Evolutionary conservation across 2,329 filamentous ascomycete species (phyloP), one percentile per base, ranked within the genome.

Genomic region (Rutstroemia sp.): DNA sequence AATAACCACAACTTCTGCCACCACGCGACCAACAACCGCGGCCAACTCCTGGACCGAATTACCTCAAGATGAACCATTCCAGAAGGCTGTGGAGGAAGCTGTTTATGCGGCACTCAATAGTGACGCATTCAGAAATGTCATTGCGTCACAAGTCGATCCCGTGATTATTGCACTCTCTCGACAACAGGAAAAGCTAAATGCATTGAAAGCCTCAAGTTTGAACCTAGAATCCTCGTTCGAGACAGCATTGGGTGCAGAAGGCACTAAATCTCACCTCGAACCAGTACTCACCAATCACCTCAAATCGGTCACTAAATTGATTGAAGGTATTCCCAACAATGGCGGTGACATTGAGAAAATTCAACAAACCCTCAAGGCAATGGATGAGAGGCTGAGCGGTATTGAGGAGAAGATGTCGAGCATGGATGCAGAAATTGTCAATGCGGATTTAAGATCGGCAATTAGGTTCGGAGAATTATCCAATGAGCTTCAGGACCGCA

Each of bases 401-500:
- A 23, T 63, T 1, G 60, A 60, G 12, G 56, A 58, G 18, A 59
- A 57, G 14, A 46, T 61, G 14, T 55, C 60, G 14, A 52, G 53
- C 46, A 52, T 63, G 10, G 58, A 62, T 23, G 59, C 59, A 12
- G 50, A 58, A 41, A 54, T 62, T 12, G 58, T 59, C 4, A 60
- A 59, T 53, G 58, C 60, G 5, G 62, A 64, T 49, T 39, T 64
- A 38, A 54, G 61, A 42, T 62, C 62, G 12, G 62, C 62, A 10
- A 59, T 64, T 19, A 49, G 62, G 3, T 64, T 64, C 44, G 62
- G 62, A 9, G 62, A 64, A 27, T 50, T 64, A n/a, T 62, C 60
- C 8, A 64, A 64, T 52, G 62, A 64, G 42, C 55, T 64, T 9
- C 62, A 63, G 27, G 62, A 64, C 23, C 56, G 62, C 18, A 64